Percentiles rank a stretch among this genome's conserved stretches.
phyloP scores from a whole-genome alignment of 2,329 filamentous ascomycete species.

The Aspergillus sergii region DNA sequence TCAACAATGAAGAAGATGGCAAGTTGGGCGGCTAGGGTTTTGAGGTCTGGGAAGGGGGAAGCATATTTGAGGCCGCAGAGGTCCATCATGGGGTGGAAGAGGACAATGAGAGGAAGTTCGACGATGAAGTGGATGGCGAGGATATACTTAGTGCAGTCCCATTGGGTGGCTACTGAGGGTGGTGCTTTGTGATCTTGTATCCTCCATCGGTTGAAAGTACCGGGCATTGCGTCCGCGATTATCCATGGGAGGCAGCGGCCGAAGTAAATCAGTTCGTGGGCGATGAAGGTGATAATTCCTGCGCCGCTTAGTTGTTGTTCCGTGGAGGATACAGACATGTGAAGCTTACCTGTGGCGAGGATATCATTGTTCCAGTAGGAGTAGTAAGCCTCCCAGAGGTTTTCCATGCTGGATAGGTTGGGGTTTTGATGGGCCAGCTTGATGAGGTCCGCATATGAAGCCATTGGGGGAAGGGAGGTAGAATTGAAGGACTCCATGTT shows the following conservation, averaged over 20 bases:
- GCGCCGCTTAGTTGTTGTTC: slow-evolving; percentile 35
- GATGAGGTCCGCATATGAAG: slow-evolving; percentile 65
- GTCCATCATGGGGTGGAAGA: slow-evolving; percentile 94
- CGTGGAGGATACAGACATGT: too few species aligned
- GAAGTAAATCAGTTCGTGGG: slow-evolving; percentile 94
- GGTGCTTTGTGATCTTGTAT: slow-evolving; percentile 88
- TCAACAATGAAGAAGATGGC: slow-evolving; percentile 90
- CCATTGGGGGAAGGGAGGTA: slow-evolving; percentile 35
- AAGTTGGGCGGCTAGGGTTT: slow-evolving; percentile 85
- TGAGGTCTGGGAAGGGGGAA: slow-evolving; percentile 80
- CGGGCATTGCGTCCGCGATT: slow-evolving; percentile 76
- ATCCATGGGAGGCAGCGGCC: slow-evolving; percentile 87
- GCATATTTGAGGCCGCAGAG: slow-evolving; percentile 83
- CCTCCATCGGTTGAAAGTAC: slow-evolving; percentile 89
- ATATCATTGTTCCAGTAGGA: slow-evolving; percentile 95
- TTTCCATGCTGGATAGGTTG: slow-evolving; percentile 79
- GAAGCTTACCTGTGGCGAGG: slow-evolving; percentile 60
- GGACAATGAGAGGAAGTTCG: slow-evolving; percentile 86
- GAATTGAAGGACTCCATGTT: slow-evolving; percentile 23
- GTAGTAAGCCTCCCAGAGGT: slow-evolving; percentile 93
- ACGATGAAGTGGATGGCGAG: slow-evolving; percentile 94
- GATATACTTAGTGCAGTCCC: slow-evolving; percentile 86
- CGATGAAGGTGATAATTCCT: slow-evolving; percentile 93
- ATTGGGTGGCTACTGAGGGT: slow-evolving; percentile 77
- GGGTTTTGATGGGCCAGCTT: slow-evolving; percentile 72